Percentiles rank a stretch among this genome's conserved stretches.
Conservation (phyloP, 2,329 filamentous ascomycete species). For the Alternaria ethzedia region DNA sequence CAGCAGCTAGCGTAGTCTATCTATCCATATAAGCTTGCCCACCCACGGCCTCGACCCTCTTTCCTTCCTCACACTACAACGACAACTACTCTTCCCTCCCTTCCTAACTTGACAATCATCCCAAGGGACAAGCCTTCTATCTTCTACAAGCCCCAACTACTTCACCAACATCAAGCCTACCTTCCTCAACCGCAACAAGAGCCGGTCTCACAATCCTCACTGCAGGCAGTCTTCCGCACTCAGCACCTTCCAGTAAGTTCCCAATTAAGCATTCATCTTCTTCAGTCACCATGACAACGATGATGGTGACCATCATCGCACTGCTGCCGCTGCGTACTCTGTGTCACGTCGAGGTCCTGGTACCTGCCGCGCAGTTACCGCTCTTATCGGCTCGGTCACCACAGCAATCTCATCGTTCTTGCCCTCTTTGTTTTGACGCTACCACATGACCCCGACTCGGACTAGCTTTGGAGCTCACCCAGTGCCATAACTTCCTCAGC, state of each 20-base stretch:
- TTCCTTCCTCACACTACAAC: constrained; percentile 25
- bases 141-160: not conserved
- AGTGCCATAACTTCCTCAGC: not conserved
- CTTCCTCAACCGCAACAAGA: constrained; percentile 12
- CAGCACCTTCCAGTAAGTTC: constrained; percentile 23
- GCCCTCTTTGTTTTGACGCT: constrained; percentile 12
- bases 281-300: not conserved
- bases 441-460: not conserved
- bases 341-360: constrained; percentile 8
- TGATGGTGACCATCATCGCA: not conserved
- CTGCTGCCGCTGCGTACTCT: not conserved
- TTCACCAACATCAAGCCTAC: constrained; percentile 1
- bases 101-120: constrained; percentile 1
- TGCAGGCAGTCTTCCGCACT: constrained; percentile 19
- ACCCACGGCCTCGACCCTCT: constrained; percentile 9
- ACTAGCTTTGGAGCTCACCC: constrained; percentile 4
- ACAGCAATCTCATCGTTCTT: constrained; percentile 15
- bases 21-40: constrained; percentile 22
- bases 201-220: constrained; percentile 18
- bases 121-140: constrained; percentile 5
- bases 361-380: constrained; percentile 5
- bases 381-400: constrained; percentile 18
- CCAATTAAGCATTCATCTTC: not conserved
- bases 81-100: constrained; percentile 1
- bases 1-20: not conserved